A percentile compares a stretch with the other conserved stretches of the same genome.
phyloP scores from a whole-genome alignment of 169 alveolate species.

The Eimeria falciformis region DNA sequence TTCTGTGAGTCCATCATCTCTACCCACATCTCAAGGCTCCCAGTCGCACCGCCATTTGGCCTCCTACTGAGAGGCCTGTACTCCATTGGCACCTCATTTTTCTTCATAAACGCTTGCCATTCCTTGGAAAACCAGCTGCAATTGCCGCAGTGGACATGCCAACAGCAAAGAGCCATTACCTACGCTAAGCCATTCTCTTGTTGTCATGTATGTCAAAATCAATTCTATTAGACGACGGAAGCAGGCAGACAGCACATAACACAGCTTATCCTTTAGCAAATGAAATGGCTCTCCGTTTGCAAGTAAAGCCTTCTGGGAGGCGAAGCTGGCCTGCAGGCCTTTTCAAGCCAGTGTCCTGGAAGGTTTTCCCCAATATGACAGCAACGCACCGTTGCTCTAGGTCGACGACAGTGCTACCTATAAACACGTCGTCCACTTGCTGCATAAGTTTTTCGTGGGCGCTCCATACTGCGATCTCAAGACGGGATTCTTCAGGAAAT shows the following conservation, averaged over 20 bases:
- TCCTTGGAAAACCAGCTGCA: slow-evolving; percentile 91
- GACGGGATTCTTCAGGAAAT: slow-evolving; percentile 87
- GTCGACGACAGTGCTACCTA: slow-evolving; percentile 92
- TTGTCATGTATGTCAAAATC: neutral
- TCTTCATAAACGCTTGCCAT: slow-evolving; percentile 92
- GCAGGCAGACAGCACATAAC: neutral
- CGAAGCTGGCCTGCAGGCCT: neutral
- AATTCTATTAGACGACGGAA: neutral
- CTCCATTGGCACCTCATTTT: slow-evolving; percentile 90
- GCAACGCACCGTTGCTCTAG: slow-evolving; percentile 85
- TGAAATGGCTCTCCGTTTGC: neutral
- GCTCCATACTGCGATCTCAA: slow-evolving; percentile 84
- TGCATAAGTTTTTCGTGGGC: slow-evolving; percentile 83
- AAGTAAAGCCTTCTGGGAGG: neutral
- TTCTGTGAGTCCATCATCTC: slow-evolving; percentile 86
- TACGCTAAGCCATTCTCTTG: too few relatives aligned
- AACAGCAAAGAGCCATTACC: neutral
- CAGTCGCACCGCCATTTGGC: slow-evolving; percentile 78
- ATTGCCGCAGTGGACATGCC: neutral
- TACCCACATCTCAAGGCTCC: slow-evolving; percentile 89
- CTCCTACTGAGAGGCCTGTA: slow-evolving; percentile 85
- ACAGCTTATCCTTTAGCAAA: neutral
- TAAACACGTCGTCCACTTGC: slow-evolving; percentile 84
- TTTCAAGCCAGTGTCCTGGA: neutral
- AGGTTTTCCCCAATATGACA: neutral